phyloP scores from a whole-genome alignment of 2,329 filamentous ascomycete species.

The Neopestalotiopsis clavispora region DNA sequence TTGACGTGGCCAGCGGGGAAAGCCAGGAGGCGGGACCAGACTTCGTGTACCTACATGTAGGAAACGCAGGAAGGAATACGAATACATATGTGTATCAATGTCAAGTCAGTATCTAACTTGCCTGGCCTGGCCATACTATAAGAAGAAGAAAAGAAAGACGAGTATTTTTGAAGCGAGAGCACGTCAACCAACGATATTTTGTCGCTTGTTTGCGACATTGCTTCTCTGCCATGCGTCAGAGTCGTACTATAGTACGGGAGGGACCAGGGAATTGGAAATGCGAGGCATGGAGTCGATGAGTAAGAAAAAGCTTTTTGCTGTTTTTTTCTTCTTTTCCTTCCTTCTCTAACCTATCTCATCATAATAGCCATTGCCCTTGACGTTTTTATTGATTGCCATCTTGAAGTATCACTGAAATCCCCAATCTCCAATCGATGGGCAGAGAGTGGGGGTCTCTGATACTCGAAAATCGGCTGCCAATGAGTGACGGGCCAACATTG shows the following conservation, averaged over 20 bases:
- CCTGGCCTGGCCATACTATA: not conserved
- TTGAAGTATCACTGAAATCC: too few relatives aligned
- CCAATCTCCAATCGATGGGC: too few relatives aligned
- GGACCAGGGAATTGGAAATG: too few relatives aligned
- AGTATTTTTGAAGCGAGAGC: not conserved
- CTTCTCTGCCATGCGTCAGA: not conserved
- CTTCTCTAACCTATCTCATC: too few relatives aligned
- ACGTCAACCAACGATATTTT: not conserved
- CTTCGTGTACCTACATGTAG: not conserved
- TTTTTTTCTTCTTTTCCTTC: too few relatives aligned
- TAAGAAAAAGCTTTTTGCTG: too few relatives aligned
- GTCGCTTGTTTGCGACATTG: slow-evolving; percentile 1
- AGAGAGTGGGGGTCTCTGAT: too few relatives aligned
- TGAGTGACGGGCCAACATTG: not conserved
- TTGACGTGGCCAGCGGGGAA: not conserved
- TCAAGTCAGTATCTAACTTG: too few relatives aligned
- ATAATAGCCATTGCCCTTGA: too few relatives aligned
- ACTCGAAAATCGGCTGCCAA: not conserved
- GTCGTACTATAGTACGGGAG: not conserved
- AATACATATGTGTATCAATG: too few relatives aligned
- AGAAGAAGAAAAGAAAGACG: not conserved
- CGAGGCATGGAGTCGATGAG: too few relatives aligned
- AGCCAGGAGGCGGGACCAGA: not conserved
- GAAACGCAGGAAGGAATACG: not conserved
- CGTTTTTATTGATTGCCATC: too few relatives aligned